A percentile compares a stretch with the other conserved stretches of the same genome.
Evolutionary conservation across 129 eudicot genomes (phyloP).

Genomic region (Saussurea involucrata): DNA sequence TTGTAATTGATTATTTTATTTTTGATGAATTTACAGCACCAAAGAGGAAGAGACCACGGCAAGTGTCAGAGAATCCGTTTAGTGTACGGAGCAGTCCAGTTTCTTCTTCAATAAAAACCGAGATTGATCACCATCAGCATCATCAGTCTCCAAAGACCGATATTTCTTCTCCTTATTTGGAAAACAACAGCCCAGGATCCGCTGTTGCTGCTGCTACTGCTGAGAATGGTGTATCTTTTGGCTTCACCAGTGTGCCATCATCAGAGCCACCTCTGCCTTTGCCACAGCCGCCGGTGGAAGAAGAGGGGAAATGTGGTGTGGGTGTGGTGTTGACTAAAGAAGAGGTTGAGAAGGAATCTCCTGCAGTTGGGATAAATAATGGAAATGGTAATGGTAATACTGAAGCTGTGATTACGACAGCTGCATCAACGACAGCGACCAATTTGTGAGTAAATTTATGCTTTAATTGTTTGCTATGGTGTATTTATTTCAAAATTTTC

Average conservation of each 20-base stretch:
- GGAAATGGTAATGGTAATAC: constrained; percentile 13
- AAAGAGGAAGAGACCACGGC: constrained; percentile 86
- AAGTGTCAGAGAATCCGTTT: constrained; percentile 52
- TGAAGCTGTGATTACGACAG: constrained; percentile 46
- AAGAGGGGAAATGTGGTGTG: constrained; percentile 37
- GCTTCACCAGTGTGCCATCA: constrained; percentile 29
- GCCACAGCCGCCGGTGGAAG: constrained; percentile 31
- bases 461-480: constrained; percentile 7
- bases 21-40: constrained; percentile 53
- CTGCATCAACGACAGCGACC: constrained; percentile 35
- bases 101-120: constrained; percentile 48
- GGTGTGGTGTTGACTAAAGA: constrained; percentile 35
- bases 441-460: constrained; percentile 45
- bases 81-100: constrained; percentile 51
- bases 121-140: constrained; percentile 56
- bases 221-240: constrained; percentile 48
- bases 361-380: constrained; percentile 33
- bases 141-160: constrained; percentile 57
- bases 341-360: constrained; percentile 52
- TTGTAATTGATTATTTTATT: not conserved
- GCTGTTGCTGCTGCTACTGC: constrained; percentile 29
- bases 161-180: constrained; percentile 51
- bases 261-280: constrained; percentile 19
- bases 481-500: not conserved
- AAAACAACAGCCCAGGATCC: constrained; percentile 47